phyloP scores from a whole-genome alignment of 2,329 filamentous ascomycete species.

The Exophiala sp. region DNA sequence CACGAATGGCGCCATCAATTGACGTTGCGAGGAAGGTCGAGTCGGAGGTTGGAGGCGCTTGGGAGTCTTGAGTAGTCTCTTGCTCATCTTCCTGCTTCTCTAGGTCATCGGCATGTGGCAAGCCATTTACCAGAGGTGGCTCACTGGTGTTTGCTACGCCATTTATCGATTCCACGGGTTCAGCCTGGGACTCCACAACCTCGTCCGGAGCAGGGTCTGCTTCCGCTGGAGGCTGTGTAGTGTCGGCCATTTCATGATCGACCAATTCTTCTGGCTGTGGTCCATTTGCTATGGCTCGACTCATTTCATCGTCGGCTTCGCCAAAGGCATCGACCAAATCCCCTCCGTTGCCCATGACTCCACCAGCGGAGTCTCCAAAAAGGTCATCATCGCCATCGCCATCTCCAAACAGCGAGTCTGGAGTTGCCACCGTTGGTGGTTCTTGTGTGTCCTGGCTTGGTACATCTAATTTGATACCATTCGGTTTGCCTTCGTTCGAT shows the following conservation, averaged over 20 bases:
- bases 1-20: conserved; percentile 46
- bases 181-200: conserved; percentile 10
- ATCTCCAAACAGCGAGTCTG: conserved; percentile 80
- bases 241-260: conserved; percentile 19
- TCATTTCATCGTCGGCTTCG: conserved; percentile 82
- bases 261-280: conserved; percentile 49
- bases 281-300: conserved; percentile 65
- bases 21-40: conserved; percentile 80
- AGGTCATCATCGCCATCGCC: conserved; percentile 67
- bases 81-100: conserved; percentile 34
- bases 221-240: conserved; percentile 4
- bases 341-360: conserved; percentile 43
- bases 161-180: conserved; percentile 18
- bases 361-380: conserved; percentile 75
- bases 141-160: conserved; percentile 22
- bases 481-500: conserved; percentile 68
- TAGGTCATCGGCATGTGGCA: conserved; percentile 42
- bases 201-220: background rate
- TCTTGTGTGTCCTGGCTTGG: conserved; percentile 38
- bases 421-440: conserved; percentile 62
- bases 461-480: conserved; percentile 46
- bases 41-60: conserved; percentile 53
- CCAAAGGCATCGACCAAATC: conserved; percentile 62
- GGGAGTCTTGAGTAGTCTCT: conserved; percentile 50
- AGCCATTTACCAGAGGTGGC: conserved; percentile 38